A percentile compares a stretch with the other conserved stretches of the same genome.
These are phyloP conservation scores for Achlya hypogyna DNA, from an alignment of 352 stramenopile genomes.

Conservation along the genomic window DNA sequence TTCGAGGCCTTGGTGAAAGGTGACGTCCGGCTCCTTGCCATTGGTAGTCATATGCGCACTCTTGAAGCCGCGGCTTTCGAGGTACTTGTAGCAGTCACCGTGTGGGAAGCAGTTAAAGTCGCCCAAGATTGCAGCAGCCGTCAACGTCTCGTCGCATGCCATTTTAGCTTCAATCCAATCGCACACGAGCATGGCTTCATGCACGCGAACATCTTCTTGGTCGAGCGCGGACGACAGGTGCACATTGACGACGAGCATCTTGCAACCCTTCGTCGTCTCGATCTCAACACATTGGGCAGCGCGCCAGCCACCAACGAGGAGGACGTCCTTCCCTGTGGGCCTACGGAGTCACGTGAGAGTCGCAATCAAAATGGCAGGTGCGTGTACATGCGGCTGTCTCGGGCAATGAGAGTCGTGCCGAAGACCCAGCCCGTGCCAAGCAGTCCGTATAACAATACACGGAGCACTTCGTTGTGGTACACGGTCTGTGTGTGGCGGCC, in stretches of 20 bases:
- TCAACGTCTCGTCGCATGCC: neutral
- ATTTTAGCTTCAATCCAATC: neutral
- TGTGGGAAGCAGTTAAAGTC: constrained; percentile 2
- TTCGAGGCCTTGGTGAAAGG: constrained; percentile 7
- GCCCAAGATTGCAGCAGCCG: neutral
- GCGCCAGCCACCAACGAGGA: neutral
- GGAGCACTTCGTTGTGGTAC: neutral
- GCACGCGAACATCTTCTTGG: neutral
- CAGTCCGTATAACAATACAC: neutral
- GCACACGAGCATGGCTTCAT: neutral
- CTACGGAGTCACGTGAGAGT: neutral
- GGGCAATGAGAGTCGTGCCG: neutral
- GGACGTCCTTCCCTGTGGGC: neutral
- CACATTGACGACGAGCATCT: constrained; percentile 3
- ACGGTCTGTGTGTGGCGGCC: neutral
- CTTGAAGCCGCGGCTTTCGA: neutral
- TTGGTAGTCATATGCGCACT: neutral
- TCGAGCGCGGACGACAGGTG: neutral
- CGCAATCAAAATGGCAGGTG: neutral
- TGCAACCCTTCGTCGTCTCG: neutral
- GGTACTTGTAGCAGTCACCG: constrained; percentile 1
- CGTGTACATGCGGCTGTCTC: neutral
- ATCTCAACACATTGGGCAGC: neutral
- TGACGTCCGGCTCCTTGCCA: neutral
- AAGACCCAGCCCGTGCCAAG: constrained; percentile 9